Conservation (phyloP, 2,329 filamentous ascomycete genomes). For the Metarhizium robertsii region DNA sequence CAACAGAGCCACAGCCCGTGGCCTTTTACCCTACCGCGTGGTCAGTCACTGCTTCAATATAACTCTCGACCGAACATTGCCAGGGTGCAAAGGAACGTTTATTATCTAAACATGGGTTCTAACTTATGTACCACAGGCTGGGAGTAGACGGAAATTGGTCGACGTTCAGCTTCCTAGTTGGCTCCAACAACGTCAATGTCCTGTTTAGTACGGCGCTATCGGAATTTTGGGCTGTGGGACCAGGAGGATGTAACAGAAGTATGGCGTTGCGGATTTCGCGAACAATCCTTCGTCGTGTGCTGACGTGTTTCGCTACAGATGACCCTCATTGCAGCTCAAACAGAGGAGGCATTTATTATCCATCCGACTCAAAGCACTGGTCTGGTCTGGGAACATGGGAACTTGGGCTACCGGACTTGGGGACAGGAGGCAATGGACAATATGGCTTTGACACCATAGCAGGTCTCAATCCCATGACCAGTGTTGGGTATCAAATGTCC, state of each 20-base stretch:
- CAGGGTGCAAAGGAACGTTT: background rate
- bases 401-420: conserved; percentile 50
- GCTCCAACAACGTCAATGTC: conserved; percentile 31
- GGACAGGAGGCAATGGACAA: conserved; percentile 49
- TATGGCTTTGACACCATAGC: conserved; percentile 49
- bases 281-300: background rate
- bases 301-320: conserved; percentile 19
- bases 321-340: conserved; percentile 43
- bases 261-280: conserved; percentile 16
- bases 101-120: background rate
- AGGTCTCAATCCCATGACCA: conserved; percentile 28
- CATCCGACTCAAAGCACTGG: conserved; percentile 47
- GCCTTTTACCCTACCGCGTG: conserved; percentile 13
- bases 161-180: conserved; percentile 46
- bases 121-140: conserved; percentile 33
- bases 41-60: conserved; percentile 6
- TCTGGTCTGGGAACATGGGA: conserved; percentile 48
- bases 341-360: conserved; percentile 51
- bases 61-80: background rate
- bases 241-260: conserved; percentile 44
- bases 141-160: conserved; percentile 66
- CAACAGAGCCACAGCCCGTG: conserved; percentile 9
- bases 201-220: conserved; percentile 58
- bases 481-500: conserved; percentile 30
- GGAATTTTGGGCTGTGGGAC: conserved; percentile 60